These are phyloP conservation scores for Penicillium chermesinum DNA, from an alignment of 495 filamentous ascomycete genomes.

Conservation along the genomic window DNA sequence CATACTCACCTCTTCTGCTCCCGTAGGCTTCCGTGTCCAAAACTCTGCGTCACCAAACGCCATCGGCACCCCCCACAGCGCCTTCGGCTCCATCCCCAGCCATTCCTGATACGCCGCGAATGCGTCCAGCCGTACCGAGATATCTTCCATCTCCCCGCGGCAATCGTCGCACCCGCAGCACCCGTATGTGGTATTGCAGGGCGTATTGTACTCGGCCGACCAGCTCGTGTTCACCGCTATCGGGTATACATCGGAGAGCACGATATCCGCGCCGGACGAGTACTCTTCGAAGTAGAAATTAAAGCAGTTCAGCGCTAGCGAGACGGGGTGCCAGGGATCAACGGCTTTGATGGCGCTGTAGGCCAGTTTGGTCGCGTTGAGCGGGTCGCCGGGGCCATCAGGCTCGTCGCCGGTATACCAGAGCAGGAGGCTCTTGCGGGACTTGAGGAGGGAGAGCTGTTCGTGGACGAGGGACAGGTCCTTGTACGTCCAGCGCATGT, in stretches of 20 bases:
- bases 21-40: conserved; percentile 53
- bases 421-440: conserved; percentile 51
- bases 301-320: conserved; percentile 62
- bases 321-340: conserved; percentile 67
- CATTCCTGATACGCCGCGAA: conserved; percentile 34
- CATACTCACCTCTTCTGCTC: conserved; percentile 56
- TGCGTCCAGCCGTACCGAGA: conserved; percentile 48
- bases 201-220: conserved; percentile 40
- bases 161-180: conserved; percentile 73
- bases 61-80: conserved; percentile 58
- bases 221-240: conserved; percentile 52
- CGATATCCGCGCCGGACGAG: conserved; percentile 55
- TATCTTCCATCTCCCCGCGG: conserved; percentile 49
- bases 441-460: conserved; percentile 48
- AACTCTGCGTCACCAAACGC: conserved; percentile 59
- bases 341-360: conserved; percentile 47
- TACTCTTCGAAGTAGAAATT: conserved; percentile 66
- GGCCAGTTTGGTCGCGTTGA: conserved; percentile 37
- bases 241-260: conserved; percentile 64
- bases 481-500: conserved; percentile 57
- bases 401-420: conserved; percentile 70
- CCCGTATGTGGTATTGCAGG: conserved; percentile 62
- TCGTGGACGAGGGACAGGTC: conserved; percentile 48
- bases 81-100: conserved; percentile 34
- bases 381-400: conserved; percentile 58